Conservation (phyloP, 805 yeast genomes). For the Diddensiella transvaalensis region DNA sequence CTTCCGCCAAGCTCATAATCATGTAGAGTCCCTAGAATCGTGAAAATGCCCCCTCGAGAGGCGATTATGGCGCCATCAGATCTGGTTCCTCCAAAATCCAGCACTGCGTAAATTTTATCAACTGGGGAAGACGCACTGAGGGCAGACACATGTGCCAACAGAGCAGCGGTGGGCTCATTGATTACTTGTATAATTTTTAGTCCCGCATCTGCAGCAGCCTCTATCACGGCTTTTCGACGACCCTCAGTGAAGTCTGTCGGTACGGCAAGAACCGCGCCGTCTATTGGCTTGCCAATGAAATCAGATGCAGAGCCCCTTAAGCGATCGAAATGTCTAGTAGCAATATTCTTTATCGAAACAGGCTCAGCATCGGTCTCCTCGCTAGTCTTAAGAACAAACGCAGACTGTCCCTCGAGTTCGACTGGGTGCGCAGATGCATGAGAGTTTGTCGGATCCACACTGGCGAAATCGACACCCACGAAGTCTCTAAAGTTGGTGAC, state of each 20-base stretch:
- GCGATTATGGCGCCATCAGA: slow-evolving; percentile 94
- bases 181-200: slow-evolving; percentile 80
- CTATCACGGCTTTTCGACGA: slow-evolving; percentile 62
- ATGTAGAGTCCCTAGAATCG: slow-evolving; percentile 81
- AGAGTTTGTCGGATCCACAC: slow-evolving; percentile 64
- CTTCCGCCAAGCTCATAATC: slow-evolving; percentile 84
- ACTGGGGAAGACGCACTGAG: slow-evolving; percentile 34
- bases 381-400: slow-evolving; percentile 47
- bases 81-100: slow-evolving; percentile 95
- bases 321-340: slow-evolving; percentile 78
- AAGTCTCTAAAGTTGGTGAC: slow-evolving; percentile 90
- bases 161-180: slow-evolving; percentile 89
- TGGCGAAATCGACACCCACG: slow-evolving; percentile 69
- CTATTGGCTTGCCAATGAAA: slow-evolving; percentile 75
- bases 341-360: slow-evolving; percentile 70
- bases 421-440: slow-evolving; percentile 65
- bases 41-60: slow-evolving; percentile 89
- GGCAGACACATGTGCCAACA: slow-evolving; percentile 68
- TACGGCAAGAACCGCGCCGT: slow-evolving; percentile 81
- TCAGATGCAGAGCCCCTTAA: slow-evolving; percentile 88
- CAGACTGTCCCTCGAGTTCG: slow-evolving; percentile 60
- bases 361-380: slow-evolving; percentile 51
- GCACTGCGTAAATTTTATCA: slow-evolving; percentile 83
- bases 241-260: slow-evolving; percentile 81
- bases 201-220: slow-evolving; percentile 66